Evolutionary conservation across 1,284 basidiomycete genomes (phyloP).

Genomic region (Austroboletus olivaceoglutinosus): DNA sequence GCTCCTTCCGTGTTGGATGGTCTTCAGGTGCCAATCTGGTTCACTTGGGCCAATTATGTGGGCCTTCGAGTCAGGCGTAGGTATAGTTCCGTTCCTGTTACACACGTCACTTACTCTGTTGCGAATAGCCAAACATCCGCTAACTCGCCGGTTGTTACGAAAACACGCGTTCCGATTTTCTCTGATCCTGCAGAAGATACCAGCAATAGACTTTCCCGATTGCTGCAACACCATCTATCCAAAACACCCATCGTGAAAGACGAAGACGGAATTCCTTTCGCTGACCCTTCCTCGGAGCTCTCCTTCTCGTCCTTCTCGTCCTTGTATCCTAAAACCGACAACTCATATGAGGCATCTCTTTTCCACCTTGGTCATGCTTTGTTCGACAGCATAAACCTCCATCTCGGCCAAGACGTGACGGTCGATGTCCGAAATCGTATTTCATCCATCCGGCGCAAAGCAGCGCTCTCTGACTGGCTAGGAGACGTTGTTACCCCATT

Average conservation of each 20-base stretch:
- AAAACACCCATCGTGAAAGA: slow-evolving; percentile 68
- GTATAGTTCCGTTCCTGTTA: slow-evolving; percentile 26
- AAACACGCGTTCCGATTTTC: slow-evolving; percentile 47
- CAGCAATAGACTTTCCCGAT: slow-evolving; percentile 51
- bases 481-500: slow-evolving; percentile 69
- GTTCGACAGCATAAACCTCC: slow-evolving; percentile 82
- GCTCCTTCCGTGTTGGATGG: slow-evolving; percentile 91
- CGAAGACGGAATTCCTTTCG: slow-evolving; percentile 53
- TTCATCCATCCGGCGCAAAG: slow-evolving; percentile 69
- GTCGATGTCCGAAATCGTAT: slow-evolving; percentile 63
- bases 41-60: slow-evolving; percentile 72
- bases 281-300: slow-evolving; percentile 55
- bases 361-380: slow-evolving; percentile 90
- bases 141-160: slow-evolving; percentile 56
- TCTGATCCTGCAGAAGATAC: slow-evolving; percentile 38
- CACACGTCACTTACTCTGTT: slow-evolving; percentile 8
- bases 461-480: slow-evolving; percentile 85
- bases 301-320: slow-evolving; percentile 79
- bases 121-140: slow-evolving; percentile 47
- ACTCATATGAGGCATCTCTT: slow-evolving; percentile 73
- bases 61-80: slow-evolving; percentile 49
- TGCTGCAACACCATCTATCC: slow-evolving; percentile 79
- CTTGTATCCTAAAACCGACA: slow-evolving; percentile 73
- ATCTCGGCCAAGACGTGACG: slow-evolving; percentile 52
- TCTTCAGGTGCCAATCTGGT: slow-evolving; percentile 78